Conservation (phyloP, 2,329 filamentous ascomycete species). For the Pseudogymnoascus sp. region DNA sequence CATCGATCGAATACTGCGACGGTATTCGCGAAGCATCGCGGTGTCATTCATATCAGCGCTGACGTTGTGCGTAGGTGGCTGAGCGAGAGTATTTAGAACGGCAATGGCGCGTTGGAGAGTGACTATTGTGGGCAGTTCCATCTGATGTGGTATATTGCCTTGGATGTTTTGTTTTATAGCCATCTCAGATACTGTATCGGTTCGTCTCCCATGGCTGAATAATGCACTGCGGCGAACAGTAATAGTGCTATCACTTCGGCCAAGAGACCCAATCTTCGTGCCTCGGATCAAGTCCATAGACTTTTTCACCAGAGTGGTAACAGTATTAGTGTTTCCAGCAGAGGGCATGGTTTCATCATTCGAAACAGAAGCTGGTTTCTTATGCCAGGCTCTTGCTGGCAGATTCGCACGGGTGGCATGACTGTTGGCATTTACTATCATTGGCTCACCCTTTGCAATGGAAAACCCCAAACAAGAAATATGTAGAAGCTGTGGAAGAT, state of each 20-base stretch:
- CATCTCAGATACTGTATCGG: background rate
- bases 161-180: background rate
- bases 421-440: background rate
- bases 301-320: background rate
- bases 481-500: background rate
- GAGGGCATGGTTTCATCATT: background rate
- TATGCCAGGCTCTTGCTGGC: background rate
- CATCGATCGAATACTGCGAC: conserved; percentile 4
- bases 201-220: background rate
- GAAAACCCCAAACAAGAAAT: background rate
- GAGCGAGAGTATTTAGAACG: background rate
- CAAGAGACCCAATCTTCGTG: background rate
- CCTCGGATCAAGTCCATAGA: background rate
- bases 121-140: background rate
- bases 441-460: background rate
- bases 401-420: background rate
- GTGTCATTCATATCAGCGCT: background rate
- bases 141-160: background rate
- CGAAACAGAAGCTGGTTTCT: background rate
- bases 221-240: conserved; percentile 4
- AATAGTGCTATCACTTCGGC: background rate
- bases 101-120: conserved; percentile 1
- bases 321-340: background rate
- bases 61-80: background rate
- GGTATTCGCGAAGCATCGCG: background rate